A percentile compares a stretch with the other conserved stretches of the same genome.
Conservation (phyloP, 805 yeast species). For the Schwanniomyces yamadae region DNA sequence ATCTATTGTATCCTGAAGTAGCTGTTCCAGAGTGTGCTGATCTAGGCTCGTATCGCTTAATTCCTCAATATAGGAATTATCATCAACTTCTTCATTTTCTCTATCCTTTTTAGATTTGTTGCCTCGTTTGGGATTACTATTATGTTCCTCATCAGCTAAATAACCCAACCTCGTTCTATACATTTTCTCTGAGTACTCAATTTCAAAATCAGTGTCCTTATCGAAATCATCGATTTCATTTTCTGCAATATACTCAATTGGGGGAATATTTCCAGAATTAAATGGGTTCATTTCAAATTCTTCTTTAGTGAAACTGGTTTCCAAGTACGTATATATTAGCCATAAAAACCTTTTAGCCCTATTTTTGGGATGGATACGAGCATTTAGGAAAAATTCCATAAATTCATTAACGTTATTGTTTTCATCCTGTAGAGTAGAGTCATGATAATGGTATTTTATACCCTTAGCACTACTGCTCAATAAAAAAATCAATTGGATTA, state of each 20-base stretch:
- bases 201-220: constrained; percentile 48
- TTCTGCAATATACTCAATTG: constrained; percentile 26
- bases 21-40: neutral
- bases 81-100: constrained; percentile 11
- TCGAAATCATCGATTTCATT: constrained; percentile 34
- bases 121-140: constrained; percentile 31
- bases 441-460: constrained; percentile 41
- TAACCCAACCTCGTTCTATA: constrained; percentile 39
- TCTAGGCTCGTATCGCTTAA: constrained; percentile 3
- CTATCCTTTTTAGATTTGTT: constrained; percentile 28
- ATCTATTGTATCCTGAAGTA: constrained; percentile 1
- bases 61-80: constrained; percentile 3
- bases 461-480: constrained; percentile 63
- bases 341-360: constrained; percentile 77
- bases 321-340: constrained; percentile 78
- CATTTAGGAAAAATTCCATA: constrained; percentile 71
- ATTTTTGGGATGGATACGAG: constrained; percentile 57
- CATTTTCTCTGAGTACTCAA: constrained; percentile 50
- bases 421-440: constrained; percentile 14
- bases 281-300: constrained; percentile 60
- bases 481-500: constrained; percentile 69
- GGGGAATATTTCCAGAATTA: constrained; percentile 42
- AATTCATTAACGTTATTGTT: constrained; percentile 41
- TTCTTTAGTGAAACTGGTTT: constrained; percentile 60
- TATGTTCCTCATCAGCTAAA: constrained; percentile 40